Conservation (phyloP, 2,329 filamentous ascomycete species). For the Hypoxylon sp. region DNA sequence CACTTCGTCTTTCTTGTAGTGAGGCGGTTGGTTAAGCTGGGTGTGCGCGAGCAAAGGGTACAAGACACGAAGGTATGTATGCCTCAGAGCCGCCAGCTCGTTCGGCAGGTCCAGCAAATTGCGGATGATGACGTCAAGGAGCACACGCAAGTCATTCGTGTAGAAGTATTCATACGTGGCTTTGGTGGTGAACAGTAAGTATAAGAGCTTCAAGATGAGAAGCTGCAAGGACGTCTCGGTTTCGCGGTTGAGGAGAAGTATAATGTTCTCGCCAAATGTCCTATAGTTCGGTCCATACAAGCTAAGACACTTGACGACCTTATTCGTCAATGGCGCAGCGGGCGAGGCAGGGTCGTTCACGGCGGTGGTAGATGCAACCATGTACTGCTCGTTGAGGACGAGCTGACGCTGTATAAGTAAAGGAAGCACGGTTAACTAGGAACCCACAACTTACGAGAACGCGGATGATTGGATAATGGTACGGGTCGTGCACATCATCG, state of each 20-base stretch:
- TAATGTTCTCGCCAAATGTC: conserved; percentile 98
- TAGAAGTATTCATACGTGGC: conserved; percentile 98
- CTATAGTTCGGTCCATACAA: conserved; percentile 84
- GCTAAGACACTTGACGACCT: conserved; percentile 91
- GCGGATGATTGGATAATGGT: conserved; percentile 94
- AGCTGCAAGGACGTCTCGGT: conserved; percentile 94
- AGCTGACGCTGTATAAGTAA: conserved; percentile 66
- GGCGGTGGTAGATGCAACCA: conserved; percentile 77
- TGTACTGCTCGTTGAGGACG: conserved; percentile 97
- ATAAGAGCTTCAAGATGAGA: conserved; percentile 95
- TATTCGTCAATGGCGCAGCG: conserved; percentile 79
- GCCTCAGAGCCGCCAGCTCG: conserved; percentile 80
- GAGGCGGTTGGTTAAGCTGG: conserved; percentile 84
- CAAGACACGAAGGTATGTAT: conserved; percentile 94
- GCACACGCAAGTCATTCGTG: conserved; percentile 93
- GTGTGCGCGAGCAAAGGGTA: conserved; percentile 93
- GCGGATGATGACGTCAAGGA: conserved; percentile 94
- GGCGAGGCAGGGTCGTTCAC: conserved; percentile 56
- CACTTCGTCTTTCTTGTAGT: conserved; percentile 93
- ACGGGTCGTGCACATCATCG: conserved; percentile 89
- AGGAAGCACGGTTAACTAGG: not conserved
- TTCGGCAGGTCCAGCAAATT: conserved; percentile 96
- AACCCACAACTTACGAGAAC: conserved; percentile 77
- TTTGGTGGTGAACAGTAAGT: conserved; percentile 92
- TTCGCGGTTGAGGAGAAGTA: conserved; percentile 93